Conservation (phyloP, 2,329 filamentous ascomycete species). For the Alternaria ventricosa region DNA sequence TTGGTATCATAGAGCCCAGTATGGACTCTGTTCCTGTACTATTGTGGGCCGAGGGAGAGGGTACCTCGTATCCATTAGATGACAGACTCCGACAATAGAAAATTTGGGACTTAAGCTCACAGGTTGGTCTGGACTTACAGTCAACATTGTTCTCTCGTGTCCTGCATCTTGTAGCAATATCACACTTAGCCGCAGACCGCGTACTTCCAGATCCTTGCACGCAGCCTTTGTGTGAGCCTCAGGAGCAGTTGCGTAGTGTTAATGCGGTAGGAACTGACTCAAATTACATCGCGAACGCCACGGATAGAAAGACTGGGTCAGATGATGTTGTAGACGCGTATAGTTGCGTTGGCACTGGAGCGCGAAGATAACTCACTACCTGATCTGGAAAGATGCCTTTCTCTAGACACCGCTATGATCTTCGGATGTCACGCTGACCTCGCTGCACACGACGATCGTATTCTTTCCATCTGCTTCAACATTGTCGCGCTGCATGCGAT, state of each 20-base stretch:
- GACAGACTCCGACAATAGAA: background rate
- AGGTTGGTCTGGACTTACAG: background rate
- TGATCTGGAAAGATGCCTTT: background rate
- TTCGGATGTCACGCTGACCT: background rate
- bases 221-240: background rate
- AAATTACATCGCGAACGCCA: background rate
- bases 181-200: fast-evolving
- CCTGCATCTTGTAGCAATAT: fast-evolving
- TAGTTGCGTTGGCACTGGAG: background rate
- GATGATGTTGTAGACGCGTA: background rate
- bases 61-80: background rate
- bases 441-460: background rate
- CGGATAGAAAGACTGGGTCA: background rate
- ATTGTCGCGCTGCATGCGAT: background rate
- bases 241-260: background rate
- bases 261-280: background rate
- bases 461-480: background rate
- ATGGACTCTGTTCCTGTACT: background rate
- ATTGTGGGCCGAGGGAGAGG: background rate
- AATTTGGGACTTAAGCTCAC: fast-evolving
- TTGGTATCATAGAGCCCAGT: background rate
- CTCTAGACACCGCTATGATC: background rate
- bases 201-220: fast-evolving
- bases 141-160: background rate
- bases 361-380: background rate